phyloP scores from a whole-genome alignment of 169 alveolate genomes.

The Plasmodium gonderi region DNA sequence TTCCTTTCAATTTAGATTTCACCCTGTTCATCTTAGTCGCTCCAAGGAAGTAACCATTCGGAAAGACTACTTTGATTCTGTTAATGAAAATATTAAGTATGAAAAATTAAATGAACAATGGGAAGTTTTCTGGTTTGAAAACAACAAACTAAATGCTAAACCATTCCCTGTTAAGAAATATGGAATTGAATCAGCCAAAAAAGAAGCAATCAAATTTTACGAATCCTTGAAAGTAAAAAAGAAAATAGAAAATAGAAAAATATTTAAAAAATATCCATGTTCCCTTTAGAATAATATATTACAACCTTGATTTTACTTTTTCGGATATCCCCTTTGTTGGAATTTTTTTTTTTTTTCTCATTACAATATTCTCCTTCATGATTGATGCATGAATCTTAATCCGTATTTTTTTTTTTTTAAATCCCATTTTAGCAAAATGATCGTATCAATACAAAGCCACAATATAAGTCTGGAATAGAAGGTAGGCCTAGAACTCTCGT shows the following conservation, averaged over 20 bases:
- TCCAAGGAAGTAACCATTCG: conserved; percentile 78
- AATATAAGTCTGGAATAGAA: conserved; percentile 56
- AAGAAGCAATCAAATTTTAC: conserved; percentile 78
- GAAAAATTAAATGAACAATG: conserved; percentile 85
- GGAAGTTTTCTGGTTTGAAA: conserved; percentile 87
- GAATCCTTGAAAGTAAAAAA: conserved; percentile 76
- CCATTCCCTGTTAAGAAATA: conserved; percentile 85
- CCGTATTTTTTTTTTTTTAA: background rate
- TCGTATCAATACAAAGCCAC: conserved; percentile 32
- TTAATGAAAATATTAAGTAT: conserved; percentile 76
- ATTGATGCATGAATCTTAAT: background rate
- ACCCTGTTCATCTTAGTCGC: conserved; percentile 80
- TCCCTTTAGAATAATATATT: too few species aligned
- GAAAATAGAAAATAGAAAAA: background rate
- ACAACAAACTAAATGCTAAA: conserved; percentile 82
- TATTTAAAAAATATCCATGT: too few species aligned
- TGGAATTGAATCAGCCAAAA: conserved; percentile 84
- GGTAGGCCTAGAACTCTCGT: conserved; percentile 17
- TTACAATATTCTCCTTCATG: background rate
- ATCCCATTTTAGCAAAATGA: conserved; percentile 12
- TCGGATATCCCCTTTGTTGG: background rate
- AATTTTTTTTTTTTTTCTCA: background rate
- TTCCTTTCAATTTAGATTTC: conserved; percentile 46
- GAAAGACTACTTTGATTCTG: conserved; percentile 78
- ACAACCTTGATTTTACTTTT: background rate